Evolutionary conservation across 2,329 filamentous ascomycete species (phyloP).

Genomic region (Whalleya microplaca): DNA sequence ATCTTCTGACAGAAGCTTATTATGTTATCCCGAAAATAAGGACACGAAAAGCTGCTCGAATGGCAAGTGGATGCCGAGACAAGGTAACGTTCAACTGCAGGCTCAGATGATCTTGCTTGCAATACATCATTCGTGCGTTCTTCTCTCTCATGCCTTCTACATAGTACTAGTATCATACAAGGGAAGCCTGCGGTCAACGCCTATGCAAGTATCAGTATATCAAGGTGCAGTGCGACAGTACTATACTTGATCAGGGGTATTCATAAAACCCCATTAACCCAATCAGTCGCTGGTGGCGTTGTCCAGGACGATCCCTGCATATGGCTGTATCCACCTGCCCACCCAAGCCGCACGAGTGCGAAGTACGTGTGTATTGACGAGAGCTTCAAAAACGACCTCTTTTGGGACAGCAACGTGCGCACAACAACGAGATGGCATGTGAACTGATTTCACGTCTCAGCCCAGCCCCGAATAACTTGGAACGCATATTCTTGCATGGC

Average conservation of each 20-base stretch:
- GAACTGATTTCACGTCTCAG: no score
- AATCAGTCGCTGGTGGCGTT: slow-evolving; percentile 17
- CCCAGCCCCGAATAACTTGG: not conserved
- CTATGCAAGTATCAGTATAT: slow-evolving; percentile 10
- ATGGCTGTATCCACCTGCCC: slow-evolving; percentile 22
- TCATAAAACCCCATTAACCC: slow-evolving; percentile 1
- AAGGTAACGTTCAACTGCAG: slow-evolving; percentile 22
- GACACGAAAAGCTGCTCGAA: slow-evolving; percentile 2
- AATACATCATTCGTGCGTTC: slow-evolving; percentile 15
- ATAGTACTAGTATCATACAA: no score
- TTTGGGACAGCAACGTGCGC: slow-evolving; percentile 17
- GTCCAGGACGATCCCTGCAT: slow-evolving; percentile 24
- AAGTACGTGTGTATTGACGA: slow-evolving; percentile 21
- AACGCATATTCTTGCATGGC: not conserved
- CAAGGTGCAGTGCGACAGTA: not conserved
- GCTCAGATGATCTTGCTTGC: slow-evolving; percentile 15
- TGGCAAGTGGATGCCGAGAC: slow-evolving; percentile 20
- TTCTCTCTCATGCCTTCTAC: slow-evolving; percentile 9
- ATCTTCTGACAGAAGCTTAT: not conserved
- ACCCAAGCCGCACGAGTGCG: slow-evolving; percentile 28
- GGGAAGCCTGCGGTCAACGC: not conserved
- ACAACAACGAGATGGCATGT: slow-evolving; percentile 3
- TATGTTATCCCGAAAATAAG: not conserved
- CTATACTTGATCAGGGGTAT: slow-evolving; percentile 4
- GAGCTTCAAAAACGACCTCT: slow-evolving; percentile 23